Base-by-base conservation (phyloP, 192 early-diverging fungal genomes). In the Pilobolus umbonatus region DNA sequence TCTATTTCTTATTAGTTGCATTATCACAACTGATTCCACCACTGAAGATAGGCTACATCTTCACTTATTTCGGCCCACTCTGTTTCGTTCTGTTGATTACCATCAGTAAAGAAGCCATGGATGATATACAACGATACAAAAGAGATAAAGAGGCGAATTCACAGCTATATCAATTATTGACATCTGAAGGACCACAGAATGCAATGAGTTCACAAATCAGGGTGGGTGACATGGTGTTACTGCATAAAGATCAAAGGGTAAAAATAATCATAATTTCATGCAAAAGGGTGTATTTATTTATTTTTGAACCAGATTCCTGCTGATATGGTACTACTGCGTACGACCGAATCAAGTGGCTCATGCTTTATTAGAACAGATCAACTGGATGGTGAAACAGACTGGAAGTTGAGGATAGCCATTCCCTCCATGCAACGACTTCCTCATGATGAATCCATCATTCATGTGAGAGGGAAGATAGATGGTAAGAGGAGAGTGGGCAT, bases 291-390 rank as follows among this genome's bases (percentile, higher is more conserved):
- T 10, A 31, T 31, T 38, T 55, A 38, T 40, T 28, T 34, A 3
- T 50, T 50, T 10, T 10, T 3, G 56, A 7, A 42, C 6, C 42
- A 85, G 73, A 74, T 96, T 19, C 95, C 95, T 9, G 93, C 94
- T 9, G 95, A 98, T 68, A 82, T 93, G 74, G 75, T 98, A 5
- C 66, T 98, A 47, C 53, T 98, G 44, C 73, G 88, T 40, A 95
- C 95, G 5, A 86, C 84, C 8, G 93, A 98, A 57, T 61, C 71
- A 19, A 78, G 77, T 10, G 95, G 95, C 1, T 83, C 92, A 10
- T 94, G 90, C 57, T 98, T 98, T 77, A 94, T 98, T 67, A 78
- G 94, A 30, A 98, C 95, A 0, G 95, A 96, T 73, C 94, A 98
- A 67, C 78, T 98, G 26, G 95, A 98, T 57, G 95, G 95, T 56